Evolutionary conservation across 805 yeast species (phyloP), one percentile per base, ranked within the genome.

Genomic region (Wickerhamiella sergipiensis): DNA sequence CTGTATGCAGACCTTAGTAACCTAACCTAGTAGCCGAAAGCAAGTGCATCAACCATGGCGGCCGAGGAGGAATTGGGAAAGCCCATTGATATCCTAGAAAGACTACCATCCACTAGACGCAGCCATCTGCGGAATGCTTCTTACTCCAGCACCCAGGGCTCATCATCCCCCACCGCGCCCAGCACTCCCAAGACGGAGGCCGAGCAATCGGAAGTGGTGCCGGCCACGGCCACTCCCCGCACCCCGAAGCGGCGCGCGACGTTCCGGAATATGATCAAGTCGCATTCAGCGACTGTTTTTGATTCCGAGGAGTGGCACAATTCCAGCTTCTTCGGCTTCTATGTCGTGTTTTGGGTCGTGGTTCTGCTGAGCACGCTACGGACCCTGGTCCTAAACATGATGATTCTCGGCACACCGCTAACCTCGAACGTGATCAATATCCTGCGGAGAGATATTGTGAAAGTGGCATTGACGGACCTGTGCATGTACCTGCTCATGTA

Each of bases 401-500:
- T 74, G 12, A 63, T 64, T 26, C 62, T 73, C 23, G 78, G 80
- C 9, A 56, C 67, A 8, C 39, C 77, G 9, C 62, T 72, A 47
- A 70, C 76, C 24, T 75, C 80, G 26, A 77, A 79, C 36, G 74
- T 92, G 18, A 63, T 83, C 40, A 60, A 65, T 19, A 73, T 81
- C 18, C 72, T 94, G 69, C 61, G 72, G 18, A 72, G 74, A 18
- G 89, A 86, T 57, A 51, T 90, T 12, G 55, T 77, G 47, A 74
- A 76, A 55, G 81, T 92, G 22, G 97, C 80, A 0, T 53, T 82
- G 9, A 78, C 85, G 1, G 98, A 92, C 64, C 65, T 82, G 19
- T 60, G 65, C 47, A 82, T 92, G 89, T 92, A 89, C 62, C 53
- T 81, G 17, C 62, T 79, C 40, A 76, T 78, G 46, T 92, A 83